Evolutionary conservation across 805 yeast species (phyloP), one percentile per base, ranked within the genome.

Genomic region (Pichia thaimueangensis): DNA sequence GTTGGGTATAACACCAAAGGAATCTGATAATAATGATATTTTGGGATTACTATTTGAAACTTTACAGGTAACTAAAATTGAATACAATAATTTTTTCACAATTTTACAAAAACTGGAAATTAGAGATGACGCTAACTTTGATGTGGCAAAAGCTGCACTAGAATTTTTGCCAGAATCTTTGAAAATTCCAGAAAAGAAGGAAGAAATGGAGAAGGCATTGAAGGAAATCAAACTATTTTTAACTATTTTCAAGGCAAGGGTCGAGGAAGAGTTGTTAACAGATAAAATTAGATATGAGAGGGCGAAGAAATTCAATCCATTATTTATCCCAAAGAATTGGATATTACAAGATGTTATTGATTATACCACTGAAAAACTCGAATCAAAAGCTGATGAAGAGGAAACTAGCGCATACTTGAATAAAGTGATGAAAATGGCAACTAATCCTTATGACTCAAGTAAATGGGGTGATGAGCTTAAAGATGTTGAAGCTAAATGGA

Each of bases 241-340:
- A 7, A 57, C 59, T 0, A 48, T 52, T 2, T 86, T 76, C 59
- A 62, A 59, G 23, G 58, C 58, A 3, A 66, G 82, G 23, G 50
- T 58, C 17, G 55, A 53, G 22, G 55, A 52, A 30, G 61, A 68
- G 7, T 56, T 54, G 15, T 50, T 65, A 0, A 56, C 63, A 22
- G 74, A 72, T 42, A 45, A 32, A 5, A 58, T 56, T 11, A 68
- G 89, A 39, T 51, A 46, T 4, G 48, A 45, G 8, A 51, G 67
- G 4, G 76, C 87, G 37, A 56, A 63, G 6, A 41, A 51, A 3
- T 66, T 63, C 37, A 93, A 91, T 55, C 98, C 97, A 3, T 57
- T 76, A 28, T 91, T 91, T 55, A 72, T 84, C 6, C 93, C 96
- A 17, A 71, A 91, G 46, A 84, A 80, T 49, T 86, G 95, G 88